Evolutionary conservation across 768 basidiomycete species (phyloP).

Genomic region (Coprinellus micaceus): DNA sequence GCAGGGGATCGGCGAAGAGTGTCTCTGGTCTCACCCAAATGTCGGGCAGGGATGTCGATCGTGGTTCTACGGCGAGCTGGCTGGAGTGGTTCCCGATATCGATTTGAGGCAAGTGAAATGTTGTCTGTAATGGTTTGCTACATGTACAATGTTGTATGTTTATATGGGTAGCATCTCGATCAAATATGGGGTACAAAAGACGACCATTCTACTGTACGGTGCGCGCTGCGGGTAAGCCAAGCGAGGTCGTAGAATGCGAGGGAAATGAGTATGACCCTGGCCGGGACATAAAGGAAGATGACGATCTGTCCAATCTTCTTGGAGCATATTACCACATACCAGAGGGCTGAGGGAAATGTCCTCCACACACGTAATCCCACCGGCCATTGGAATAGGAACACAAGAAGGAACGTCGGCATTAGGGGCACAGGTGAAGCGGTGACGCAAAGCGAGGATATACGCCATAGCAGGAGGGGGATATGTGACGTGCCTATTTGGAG

Average conservation of each 20-base stretch:
- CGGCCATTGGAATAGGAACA: conserved; percentile 9
- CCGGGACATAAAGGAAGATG: conserved; percentile 5
- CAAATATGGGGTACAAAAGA: conserved; percentile 9
- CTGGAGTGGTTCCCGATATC: no score
- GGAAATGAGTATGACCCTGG: conserved; percentile 4
- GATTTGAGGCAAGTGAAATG: no score
- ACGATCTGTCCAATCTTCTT: not conserved
- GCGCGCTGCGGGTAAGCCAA: not conserved
- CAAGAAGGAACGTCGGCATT: not conserved
- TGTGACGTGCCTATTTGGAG: conserved; percentile 19
- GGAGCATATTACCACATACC: not conserved
- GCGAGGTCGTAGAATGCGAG: conserved; percentile 10
- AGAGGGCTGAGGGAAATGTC: not conserved
- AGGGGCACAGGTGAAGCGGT: conserved; percentile 1
- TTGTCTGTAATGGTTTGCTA: no score
- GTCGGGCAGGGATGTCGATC: no score
- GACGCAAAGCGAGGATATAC: conserved; percentile 6
- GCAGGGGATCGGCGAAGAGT: no score
- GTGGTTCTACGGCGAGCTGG: no score
- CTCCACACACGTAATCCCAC: not conserved
- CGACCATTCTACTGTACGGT: conserved; percentile 9
- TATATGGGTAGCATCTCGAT: no score
- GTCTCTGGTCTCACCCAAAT: no score
- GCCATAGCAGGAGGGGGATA: conserved; percentile 20
- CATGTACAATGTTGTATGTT: no score